A percentile compares a stretch with the other conserved stretches of the same genome.
Conservation (phyloP, 2,329 filamentous ascomycete genomes). For the Nemania sp. region DNA sequence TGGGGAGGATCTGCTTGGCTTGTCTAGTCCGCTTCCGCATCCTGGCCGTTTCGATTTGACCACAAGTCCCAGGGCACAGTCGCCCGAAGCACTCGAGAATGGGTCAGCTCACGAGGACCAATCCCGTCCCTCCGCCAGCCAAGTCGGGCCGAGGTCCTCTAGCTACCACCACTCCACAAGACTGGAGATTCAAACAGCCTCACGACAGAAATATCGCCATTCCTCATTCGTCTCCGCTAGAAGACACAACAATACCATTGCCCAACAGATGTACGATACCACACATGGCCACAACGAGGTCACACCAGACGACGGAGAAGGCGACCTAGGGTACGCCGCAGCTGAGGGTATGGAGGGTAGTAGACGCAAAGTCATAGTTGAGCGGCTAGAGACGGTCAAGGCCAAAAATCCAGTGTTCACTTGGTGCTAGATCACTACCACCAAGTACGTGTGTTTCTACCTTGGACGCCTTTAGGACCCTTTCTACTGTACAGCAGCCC, state of each 20-base stretch:
- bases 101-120: slow-evolving; percentile 20
- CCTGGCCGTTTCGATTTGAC: slow-evolving; percentile 75
- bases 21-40: slow-evolving; percentile 70
- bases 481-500: not conserved
- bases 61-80: slow-evolving; percentile 46
- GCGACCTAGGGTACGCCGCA: slow-evolving; percentile 91
- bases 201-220: slow-evolving; percentile 55
- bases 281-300: slow-evolving; percentile 35
- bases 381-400: slow-evolving; percentile 94
- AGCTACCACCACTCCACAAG: slow-evolving; percentile 51
- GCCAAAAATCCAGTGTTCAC: slow-evolving; percentile 94
- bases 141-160: slow-evolving; percentile 27
- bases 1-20: slow-evolving; percentile 71
- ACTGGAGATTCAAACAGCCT: slow-evolving; percentile 49
- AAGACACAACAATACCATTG: slow-evolving; percentile 55
- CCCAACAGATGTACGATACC: slow-evolving; percentile 55
- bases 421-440: slow-evolving; percentile 71
- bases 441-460: not conserved
- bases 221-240: slow-evolving; percentile 59
- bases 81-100: slow-evolving; percentile 44
- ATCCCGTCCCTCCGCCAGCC: slow-evolving; percentile 15
- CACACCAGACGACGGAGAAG: slow-evolving; percentile 71
- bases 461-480: not conserved
- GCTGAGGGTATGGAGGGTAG: slow-evolving; percentile 93
- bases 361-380: slow-evolving; percentile 92